phyloP scores from a whole-genome alignment of 495 filamentous ascomycete genomes.

The Cladorrhinum samala region DNA sequence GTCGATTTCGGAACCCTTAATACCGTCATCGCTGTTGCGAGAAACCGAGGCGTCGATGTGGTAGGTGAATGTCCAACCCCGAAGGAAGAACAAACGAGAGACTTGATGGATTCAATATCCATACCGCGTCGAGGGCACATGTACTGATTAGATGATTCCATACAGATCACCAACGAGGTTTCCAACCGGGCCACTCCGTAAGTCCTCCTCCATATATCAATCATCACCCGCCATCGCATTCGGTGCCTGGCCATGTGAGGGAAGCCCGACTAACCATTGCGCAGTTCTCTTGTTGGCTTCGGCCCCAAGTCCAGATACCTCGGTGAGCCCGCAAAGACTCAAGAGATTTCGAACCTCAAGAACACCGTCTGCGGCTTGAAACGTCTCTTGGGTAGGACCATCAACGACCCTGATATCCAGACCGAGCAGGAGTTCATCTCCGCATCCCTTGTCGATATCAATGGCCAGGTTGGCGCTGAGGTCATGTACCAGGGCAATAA shows the following conservation, averaged over 20 bases:
- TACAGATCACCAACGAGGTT: conserved; percentile 95
- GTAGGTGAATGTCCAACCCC: conserved; percentile 57
- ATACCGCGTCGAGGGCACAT: too few species aligned
- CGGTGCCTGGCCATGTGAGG: neutral
- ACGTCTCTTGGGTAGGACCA: conserved; percentile 77
- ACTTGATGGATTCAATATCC: too few species aligned
- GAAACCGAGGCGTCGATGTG: conserved; percentile 98
- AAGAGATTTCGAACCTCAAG: conserved; percentile 98
- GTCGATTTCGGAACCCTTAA: conserved; percentile 96
- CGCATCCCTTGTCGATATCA: conserved; percentile 78
- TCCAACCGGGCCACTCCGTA: conserved; percentile 98
- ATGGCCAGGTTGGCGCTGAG: conserved; percentile 91
- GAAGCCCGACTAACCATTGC: conserved; percentile 7
- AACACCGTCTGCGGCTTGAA: conserved; percentile 94
- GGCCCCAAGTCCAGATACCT: conserved; percentile 87
- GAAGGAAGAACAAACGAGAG: too few species aligned
- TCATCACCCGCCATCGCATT: neutral
- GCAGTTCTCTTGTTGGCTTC: conserved; percentile 89
- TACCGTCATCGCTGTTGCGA: conserved; percentile 93
- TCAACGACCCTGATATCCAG: conserved; percentile 85
- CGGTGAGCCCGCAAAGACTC: conserved; percentile 93
- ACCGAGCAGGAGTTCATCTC: conserved; percentile 89
- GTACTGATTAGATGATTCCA: too few species aligned
- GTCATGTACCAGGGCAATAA: conserved; percentile 92
- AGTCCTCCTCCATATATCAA: conserved; percentile 34